Evolutionary conservation across 148 eudicot species (phyloP).

Genomic region (Fagopyrum esculentum): DNA sequence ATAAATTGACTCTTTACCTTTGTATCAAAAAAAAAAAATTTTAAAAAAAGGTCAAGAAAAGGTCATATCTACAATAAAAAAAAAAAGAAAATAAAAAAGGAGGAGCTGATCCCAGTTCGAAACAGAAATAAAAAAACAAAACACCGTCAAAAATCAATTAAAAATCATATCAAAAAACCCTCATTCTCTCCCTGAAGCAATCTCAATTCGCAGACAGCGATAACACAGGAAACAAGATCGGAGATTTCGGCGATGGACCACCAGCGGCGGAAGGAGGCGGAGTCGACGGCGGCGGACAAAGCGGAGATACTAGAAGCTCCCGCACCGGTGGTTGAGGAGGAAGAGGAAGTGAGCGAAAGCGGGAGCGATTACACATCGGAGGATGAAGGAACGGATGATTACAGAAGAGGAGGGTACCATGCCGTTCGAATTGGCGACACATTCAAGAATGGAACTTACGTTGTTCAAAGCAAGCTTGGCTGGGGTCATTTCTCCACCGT

Average conservation of each 20-base stretch:
- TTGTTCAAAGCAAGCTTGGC: constrained; percentile 79
- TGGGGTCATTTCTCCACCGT: constrained; percentile 96
- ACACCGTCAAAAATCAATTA: neutral
- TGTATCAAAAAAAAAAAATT: too few species aligned
- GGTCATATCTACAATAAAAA: neutral
- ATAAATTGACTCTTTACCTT: too few species aligned
- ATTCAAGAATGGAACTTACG: constrained; percentile 56
- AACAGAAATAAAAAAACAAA: neutral
- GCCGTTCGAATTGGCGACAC: constrained; percentile 58
- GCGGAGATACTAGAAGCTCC: constrained; percentile 16
- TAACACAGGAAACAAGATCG: constrained; percentile 5
- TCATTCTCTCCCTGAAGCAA: constrained; percentile 3
- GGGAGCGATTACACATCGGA: constrained; percentile 50
- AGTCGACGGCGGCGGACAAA: constrained; percentile 13
- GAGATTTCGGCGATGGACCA: constrained; percentile 12
- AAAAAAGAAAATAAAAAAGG: neutral
- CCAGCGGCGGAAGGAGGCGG: constrained; percentile 16
- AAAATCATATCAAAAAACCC: constrained; percentile 3
- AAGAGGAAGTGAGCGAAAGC: constrained; percentile 31
- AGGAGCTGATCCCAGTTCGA: neutral
- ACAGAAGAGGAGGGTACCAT: constrained; percentile 64
- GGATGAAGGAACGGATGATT: constrained; percentile 52
- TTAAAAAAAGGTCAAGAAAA: too few species aligned
- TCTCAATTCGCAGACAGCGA: constrained; percentile 2
- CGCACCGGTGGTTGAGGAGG: constrained; percentile 20